These are phyloP conservation scores for Maudiozyma turicensis DNA, from an alignment of 805 yeast genomes.

Conservation along the genomic window DNA sequence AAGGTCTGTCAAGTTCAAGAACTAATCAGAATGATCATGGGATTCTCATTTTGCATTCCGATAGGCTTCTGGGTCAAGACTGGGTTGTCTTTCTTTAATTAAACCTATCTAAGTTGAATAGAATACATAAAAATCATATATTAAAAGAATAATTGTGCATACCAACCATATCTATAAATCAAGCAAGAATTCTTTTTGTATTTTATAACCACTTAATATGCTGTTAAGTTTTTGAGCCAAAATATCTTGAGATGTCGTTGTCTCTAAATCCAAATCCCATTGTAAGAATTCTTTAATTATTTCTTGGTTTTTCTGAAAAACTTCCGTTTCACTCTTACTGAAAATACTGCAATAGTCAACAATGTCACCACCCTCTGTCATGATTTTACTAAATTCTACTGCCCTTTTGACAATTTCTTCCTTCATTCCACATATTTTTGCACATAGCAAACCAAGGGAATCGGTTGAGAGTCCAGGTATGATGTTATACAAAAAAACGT, in stretches of 20 bases:
- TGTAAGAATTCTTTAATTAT: constrained; percentile 19
- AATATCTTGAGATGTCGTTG: constrained; percentile 1
- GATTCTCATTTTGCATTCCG: too few species aligned
- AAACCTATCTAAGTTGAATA: not conserved
- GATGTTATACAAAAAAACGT: constrained; percentile 29
- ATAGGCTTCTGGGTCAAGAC: not conserved
- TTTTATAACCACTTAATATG: not conserved
- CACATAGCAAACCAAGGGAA: constrained; percentile 36
- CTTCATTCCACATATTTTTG: constrained; percentile 31
- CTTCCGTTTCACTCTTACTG: constrained; percentile 11
- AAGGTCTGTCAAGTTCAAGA: constrained; percentile 66
- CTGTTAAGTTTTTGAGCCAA: constrained; percentile 7
- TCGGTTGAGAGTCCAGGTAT: constrained; percentile 26
- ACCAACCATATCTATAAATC: too few species aligned
- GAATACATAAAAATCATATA: not conserved
- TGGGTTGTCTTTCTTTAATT: not conserved
- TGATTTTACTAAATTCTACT: constrained; percentile 12
- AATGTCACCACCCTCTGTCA: constrained; percentile 14
- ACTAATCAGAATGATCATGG: constrained; percentile 2
- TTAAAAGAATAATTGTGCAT: not conserved
- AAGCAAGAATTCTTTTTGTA: not conserved
- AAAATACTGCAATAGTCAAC: constrained; percentile 11
- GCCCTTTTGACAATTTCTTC: constrained; percentile 28
- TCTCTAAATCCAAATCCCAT: constrained; percentile 24
- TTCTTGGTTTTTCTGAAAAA: constrained; percentile 11